Percentiles rank a stretch among this genome's conserved stretches.
Evolutionary conservation across 805 yeast genomes (phyloP).

Genomic region (Helenozyma rhizophorensis): DNA sequence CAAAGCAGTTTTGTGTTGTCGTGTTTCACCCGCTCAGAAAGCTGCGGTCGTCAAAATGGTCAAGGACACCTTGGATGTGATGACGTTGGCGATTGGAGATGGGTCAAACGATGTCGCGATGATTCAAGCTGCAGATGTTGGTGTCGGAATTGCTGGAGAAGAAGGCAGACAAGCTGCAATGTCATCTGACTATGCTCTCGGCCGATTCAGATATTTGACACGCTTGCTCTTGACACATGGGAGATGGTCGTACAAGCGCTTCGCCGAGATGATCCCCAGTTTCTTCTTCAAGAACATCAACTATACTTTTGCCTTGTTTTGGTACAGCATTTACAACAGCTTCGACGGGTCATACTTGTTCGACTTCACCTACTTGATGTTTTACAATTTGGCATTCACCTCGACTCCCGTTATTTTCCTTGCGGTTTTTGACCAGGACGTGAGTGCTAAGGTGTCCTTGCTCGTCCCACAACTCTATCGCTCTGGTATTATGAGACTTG

Average conservation of each 20-base stretch:
- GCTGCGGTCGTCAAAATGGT: conserved; percentile 71
- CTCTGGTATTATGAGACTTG: conserved; percentile 59
- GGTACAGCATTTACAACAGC: conserved; percentile 67
- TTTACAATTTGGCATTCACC: conserved; percentile 77
- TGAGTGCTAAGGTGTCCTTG: conserved; percentile 58
- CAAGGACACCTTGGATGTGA: conserved; percentile 58
- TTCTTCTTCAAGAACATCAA: conserved; percentile 74
- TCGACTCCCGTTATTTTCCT: conserved; percentile 72
- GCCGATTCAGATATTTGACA: conserved; percentile 67
- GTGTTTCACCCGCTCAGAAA: conserved; percentile 82
- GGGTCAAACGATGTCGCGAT: conserved; percentile 87
- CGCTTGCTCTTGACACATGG: conserved; percentile 73
- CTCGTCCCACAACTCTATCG: conserved; percentile 69
- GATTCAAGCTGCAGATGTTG: conserved; percentile 84
- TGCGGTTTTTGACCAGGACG: conserved; percentile 75
- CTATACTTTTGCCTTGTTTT: conserved; percentile 68
- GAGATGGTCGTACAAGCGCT: conserved; percentile 74
- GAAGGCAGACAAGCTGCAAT: conserved; percentile 86
- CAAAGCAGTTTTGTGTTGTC: conserved; percentile 73
- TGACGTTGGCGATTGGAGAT: conserved; percentile 80
- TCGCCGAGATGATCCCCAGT: conserved; percentile 75
- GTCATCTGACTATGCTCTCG: conserved; percentile 82
- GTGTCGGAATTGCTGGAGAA: conserved; percentile 84
- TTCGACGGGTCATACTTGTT: conserved; percentile 75
- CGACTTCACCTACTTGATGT: conserved; percentile 74